Percentiles rank a stretch among this genome's conserved stretches.
Evolutionary conservation across 345 rosid species (phyloP).

Genomic region (Salix dunnii): DNA sequence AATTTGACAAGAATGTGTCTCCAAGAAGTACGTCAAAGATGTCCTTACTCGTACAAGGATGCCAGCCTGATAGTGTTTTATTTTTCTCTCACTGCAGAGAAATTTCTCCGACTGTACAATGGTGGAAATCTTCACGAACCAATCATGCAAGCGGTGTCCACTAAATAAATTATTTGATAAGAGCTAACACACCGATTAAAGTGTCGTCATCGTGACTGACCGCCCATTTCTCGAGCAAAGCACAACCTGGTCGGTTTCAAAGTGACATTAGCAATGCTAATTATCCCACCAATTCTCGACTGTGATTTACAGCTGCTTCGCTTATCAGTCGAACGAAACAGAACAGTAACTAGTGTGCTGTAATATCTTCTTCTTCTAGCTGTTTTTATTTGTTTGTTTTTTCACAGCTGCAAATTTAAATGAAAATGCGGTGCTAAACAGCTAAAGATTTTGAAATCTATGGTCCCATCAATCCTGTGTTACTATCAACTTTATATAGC

Average conservation of each 20-base stretch:
- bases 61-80: not conserved
- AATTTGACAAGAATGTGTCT: not conserved
- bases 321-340: not conserved
- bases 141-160: constrained; percentile 2
- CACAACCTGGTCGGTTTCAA: not conserved
- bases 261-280: not conserved
- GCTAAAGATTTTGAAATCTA: not conserved
- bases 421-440: not conserved
- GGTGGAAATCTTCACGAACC: not conserved
- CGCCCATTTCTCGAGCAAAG: not conserved
- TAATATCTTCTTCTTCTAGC: not conserved
- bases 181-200: constrained; percentile 1
- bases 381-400: not conserved
- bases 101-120: not conserved
- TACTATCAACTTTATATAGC: not conserved
- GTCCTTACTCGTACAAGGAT: not conserved
- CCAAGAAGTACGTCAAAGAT: not conserved
- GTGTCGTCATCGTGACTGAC: constrained; percentile 1
- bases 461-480: not conserved
- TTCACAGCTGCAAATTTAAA: not conserved
- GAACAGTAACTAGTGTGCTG: not conserved
- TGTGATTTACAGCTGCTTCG: not conserved
- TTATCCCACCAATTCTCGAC: not conserved
- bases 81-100: not conserved
- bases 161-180: not conserved